Evolutionary conservation across 345 rosid genomes (phyloP), one percentile per base, ranked within the genome.

Genomic region (Hibiscus trionum): DNA sequence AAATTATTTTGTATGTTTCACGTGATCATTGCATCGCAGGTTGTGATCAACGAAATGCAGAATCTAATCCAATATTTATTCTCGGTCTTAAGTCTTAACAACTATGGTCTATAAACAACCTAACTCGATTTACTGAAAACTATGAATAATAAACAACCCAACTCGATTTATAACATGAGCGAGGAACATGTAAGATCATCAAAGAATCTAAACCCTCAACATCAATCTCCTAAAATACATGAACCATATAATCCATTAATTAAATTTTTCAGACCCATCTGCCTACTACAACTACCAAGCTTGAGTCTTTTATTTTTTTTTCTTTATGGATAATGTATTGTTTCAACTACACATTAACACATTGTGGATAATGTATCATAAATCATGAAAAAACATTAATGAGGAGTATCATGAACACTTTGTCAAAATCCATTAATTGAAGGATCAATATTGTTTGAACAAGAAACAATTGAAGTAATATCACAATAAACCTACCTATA

Each of bases 51-150:
- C 1, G 21, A 66, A 47, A 66, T 26, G 19, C 7, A 66, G 39
- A 68, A 68, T 10, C 72, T 69, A 42, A 59, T 37, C 39, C 71
- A 16, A 39, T 33, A 71, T 7, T 21, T 24, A 37, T 57, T 70
- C 50, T 37, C 49, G 6, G 55, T 57, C 58, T 19, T 57, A 64
- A 17, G 55, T 57, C 58, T 19, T 57, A 64, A 17, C 7, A 56
- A 57, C 53, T 55, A 11, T n/a, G 62, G 8, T 52, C 11, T 4
- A 31, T 52, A 52, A 29, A 52, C n/a, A 33, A 55, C 47, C 33
- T 3, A 44, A 11, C 47, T 44, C 47, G 14, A 44, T 44, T 10
- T 44, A 44, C 50, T 57, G 73, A 11, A 2, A 37, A 39, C 53
- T 55, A 11, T n/a, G 62, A 21, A 69, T n/a, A n/a, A n/a, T 52